Base-by-base conservation (phyloP, 768 basidiomycete species). In the Gymnopilus dilepis region DNA sequence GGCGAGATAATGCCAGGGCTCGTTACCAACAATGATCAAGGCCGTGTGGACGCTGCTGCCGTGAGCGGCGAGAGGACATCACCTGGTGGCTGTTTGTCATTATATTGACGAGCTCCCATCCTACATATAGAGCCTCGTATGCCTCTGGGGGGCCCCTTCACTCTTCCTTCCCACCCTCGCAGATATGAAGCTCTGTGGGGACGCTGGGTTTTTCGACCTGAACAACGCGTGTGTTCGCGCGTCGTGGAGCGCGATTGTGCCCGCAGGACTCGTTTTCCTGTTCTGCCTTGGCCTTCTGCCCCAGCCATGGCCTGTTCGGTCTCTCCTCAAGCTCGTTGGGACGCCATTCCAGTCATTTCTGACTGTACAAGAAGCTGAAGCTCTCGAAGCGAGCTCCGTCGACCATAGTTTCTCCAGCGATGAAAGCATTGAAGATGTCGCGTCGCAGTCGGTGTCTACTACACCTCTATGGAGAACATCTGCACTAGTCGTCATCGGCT, bases 401-500 rank as follows among this genome's bases (percentile, higher is more conserved):
- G 56, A 59, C 17, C 64, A 58, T 1, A 58, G n/a, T 1, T 69
- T 65, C 13, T 65, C 59, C 0, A 67, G 71, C 15, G 71, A 64
- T 28, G 69, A 68, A 30, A 59, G 42, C 24, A 64, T 55, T 40
- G 58, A 47, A 28, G 48, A 61, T 11, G 62, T 73, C 42, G 62
- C 65, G 12, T 43, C 68, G 6, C 60, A 65, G 12, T 67, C 60
- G 6, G 74, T 77, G 26, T 50, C 47, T 28, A 17, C 37, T 8
- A 9, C 13, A 13, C 82, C 84, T 0, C 73, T 88, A 9, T 89
- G 89, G 86, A 83, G 84, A 40, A 84, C 85, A 2, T 62, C 86
- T 40, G 65, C 84, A n/a, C 81, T 91, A 40, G 77, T 81, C 1
- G 77, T 81, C 60, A 65, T 87, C 2, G 85, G 88, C 0, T 79